Base-by-base conservation (phyloP, 768 basidiomycete genomes). In the Cytidiella melzeri region DNA sequence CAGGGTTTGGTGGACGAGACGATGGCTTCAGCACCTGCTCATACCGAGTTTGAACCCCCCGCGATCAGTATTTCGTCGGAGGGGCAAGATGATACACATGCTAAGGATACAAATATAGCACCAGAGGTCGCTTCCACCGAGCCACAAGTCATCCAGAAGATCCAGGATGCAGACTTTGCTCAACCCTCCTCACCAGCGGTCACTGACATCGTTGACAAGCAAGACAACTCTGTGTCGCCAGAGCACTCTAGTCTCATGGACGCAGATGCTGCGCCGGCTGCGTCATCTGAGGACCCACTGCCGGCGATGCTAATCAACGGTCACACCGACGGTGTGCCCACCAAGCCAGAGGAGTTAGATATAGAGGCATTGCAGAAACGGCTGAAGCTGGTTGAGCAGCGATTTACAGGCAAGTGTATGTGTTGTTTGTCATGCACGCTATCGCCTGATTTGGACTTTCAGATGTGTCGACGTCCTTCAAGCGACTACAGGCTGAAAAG, bases 391-490 rank as follows among this genome's bases (percentile, higher is more conserved):
- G 75, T 90, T 2, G 87, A 92, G 57, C 80, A 87, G 61, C 74
- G 83, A n/a, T 90, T 92, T 59, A 57, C 80, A 53, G 87, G 89
- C 84, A 61, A 52, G 64, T 47, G 3, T 36, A 30, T 18, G 4
- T 52, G 43, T 4, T 15, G 48, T 27, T 21, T 41, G n/a, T 26
- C 45, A 15, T 50, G 2, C 5, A 24, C 26, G n/a, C 41, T 24
- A 10, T 27, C 15, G 24, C 5, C n/a, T 41, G 24, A 37, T 47
- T 6, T 42, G 43, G 25, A 7, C 19, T 5, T 5, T n/a, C 43
- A 92, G 90, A 90, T 60, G 78, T 92, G 2, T 87, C 88, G 9
- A 76, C 72, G 3, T 88, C 89, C 10, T 88, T 85, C 70, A 83
- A 86, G 62, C 74, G 76, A 54, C 68, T 92, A 28, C 86, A 87